A percentile compares a stretch with the other conserved stretches of the same genome.
Conservation (phyloP, 1,139 yeast species). For the Candida mesenterica region DNA sequence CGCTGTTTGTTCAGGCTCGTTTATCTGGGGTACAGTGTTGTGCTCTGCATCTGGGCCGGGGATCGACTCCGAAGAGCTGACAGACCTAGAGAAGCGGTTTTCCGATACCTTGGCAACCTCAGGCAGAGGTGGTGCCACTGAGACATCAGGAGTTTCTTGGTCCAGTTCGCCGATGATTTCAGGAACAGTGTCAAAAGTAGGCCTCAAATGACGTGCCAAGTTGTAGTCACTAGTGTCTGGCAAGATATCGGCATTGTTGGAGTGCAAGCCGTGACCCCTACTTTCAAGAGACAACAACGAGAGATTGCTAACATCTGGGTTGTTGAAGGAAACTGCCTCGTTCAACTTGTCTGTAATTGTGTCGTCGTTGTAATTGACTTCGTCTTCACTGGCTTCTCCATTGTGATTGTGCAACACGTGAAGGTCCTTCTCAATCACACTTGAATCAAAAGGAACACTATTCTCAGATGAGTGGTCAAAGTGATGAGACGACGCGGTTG, state of each 20-base stretch:
- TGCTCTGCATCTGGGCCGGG: too few relatives aligned
- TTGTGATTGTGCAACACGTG: background rate
- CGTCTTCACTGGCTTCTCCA: background rate
- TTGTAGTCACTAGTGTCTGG: slow-evolving; percentile 15
- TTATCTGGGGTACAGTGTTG: background rate
- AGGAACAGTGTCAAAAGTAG: slow-evolving; percentile 33
- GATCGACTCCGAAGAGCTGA: too few relatives aligned
- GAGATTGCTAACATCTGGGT: slow-evolving; percentile 2
- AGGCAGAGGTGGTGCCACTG: background rate
- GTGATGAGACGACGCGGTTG: too few relatives aligned
- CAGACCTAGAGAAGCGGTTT: too few relatives aligned
- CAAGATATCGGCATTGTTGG: slow-evolving; percentile 4
- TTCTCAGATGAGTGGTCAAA: background rate
- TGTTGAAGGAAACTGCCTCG: background rate
- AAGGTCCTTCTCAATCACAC: background rate
- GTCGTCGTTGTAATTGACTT: background rate
- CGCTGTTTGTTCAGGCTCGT: background rate
- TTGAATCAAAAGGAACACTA: background rate
- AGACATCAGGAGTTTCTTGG: too few relatives aligned
- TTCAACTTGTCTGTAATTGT: slow-evolving; percentile 1
- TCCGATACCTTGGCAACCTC: background rate
- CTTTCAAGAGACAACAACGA: slow-evolving; percentile 2
- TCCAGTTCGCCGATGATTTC: slow-evolving; percentile 24
- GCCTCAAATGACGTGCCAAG: slow-evolving; percentile 29
- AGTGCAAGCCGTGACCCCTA: background rate